These are phyloP conservation scores for Papiliotrema terrestris DNA, from an alignment of 1,284 basidiomycete genomes.

Conservation along the genomic window DNA sequence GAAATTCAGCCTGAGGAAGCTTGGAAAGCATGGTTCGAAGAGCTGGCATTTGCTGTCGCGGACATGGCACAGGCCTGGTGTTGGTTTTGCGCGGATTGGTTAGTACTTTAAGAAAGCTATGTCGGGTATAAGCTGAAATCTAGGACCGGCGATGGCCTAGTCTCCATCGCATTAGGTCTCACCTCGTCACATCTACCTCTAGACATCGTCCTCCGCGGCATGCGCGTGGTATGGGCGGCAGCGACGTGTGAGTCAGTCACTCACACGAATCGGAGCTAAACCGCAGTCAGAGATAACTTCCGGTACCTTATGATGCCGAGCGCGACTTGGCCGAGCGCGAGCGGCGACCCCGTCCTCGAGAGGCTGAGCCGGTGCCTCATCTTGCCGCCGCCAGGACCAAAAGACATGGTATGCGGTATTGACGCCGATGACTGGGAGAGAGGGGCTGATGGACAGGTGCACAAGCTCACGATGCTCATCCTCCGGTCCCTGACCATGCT, in stretches of 20 bases:
- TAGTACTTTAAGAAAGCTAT: not conserved
- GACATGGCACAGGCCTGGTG: constrained; percentile 1
- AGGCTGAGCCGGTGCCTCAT: constrained; percentile 18
- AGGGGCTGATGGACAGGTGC: not conserved
- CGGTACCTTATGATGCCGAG: constrained; percentile 15
- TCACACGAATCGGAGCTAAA: not conserved
- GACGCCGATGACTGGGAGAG: no score
- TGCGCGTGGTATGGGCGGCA: constrained; percentile 31
- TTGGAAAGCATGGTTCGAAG: not conserved
- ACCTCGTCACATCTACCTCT: constrained; percentile 3
- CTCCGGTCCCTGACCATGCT: constrained; percentile 27
- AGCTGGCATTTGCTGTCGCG: not conserved
- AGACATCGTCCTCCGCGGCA: constrained; percentile 12
- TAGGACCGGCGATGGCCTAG: constrained; percentile 29
- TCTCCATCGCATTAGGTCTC: constrained; percentile 21
- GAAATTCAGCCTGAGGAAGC: not conserved
- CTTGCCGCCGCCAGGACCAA: not conserved
- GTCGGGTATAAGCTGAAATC: not conserved
- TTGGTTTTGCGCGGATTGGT: not conserved
- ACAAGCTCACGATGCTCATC: constrained; percentile 7
- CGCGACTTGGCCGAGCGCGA: constrained; percentile 2
- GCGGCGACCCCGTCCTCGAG: constrained; percentile 18
- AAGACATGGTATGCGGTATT: no score
- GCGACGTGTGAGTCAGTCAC: constrained; percentile 26
- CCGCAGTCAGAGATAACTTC: constrained; percentile 20